Conservation (phyloP, 345 rosid species). For the Euphorbia tirucalli region DNA sequence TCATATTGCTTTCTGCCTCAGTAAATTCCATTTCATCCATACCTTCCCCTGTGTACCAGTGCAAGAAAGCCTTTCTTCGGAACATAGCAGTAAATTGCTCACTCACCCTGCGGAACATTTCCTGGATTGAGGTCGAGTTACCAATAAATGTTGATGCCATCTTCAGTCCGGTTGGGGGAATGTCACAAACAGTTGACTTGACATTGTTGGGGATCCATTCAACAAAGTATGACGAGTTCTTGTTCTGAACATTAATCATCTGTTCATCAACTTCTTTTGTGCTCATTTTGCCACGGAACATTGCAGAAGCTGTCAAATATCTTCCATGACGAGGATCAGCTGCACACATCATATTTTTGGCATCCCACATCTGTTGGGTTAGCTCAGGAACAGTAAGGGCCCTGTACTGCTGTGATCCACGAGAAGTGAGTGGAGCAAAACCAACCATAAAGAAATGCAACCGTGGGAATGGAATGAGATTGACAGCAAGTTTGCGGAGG, state of each 20-base stretch:
- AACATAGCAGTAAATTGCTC: conserved; percentile 91
- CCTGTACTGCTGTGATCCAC: conserved; percentile 72
- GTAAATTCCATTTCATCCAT: conserved; percentile 92
- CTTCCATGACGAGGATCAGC: conserved; percentile 76
- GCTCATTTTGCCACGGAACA: conserved; percentile 90
- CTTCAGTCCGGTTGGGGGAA: conserved; percentile 71
- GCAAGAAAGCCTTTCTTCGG: conserved; percentile 86
- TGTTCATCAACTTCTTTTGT: conserved; percentile 83
- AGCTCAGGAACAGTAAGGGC: conserved; percentile 78
- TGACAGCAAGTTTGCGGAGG: conserved; percentile 76
- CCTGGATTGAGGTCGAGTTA: conserved; percentile 74
- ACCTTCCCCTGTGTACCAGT: conserved; percentile 83
- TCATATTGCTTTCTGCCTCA: conserved; percentile 82
- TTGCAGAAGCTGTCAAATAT: conserved; percentile 69
- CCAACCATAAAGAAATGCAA: conserved; percentile 86
- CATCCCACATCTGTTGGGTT: conserved; percentile 85
- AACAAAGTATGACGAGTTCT: conserved; percentile 76
- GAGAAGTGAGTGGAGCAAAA: conserved; percentile 70
- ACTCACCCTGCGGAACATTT: conserved; percentile 79
- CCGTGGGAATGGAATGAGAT: conserved; percentile 73
- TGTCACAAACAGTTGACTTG: conserved; percentile 79
- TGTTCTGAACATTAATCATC: conserved; percentile 80
- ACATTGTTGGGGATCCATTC: conserved; percentile 90
- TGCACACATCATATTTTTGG: conserved; percentile 83
- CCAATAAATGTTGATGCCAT: conserved; percentile 80